These are phyloP conservation scores for Fusarium secorum DNA, from an alignment of 2,329 filamentous ascomycete species.

Conservation along the genomic window DNA sequence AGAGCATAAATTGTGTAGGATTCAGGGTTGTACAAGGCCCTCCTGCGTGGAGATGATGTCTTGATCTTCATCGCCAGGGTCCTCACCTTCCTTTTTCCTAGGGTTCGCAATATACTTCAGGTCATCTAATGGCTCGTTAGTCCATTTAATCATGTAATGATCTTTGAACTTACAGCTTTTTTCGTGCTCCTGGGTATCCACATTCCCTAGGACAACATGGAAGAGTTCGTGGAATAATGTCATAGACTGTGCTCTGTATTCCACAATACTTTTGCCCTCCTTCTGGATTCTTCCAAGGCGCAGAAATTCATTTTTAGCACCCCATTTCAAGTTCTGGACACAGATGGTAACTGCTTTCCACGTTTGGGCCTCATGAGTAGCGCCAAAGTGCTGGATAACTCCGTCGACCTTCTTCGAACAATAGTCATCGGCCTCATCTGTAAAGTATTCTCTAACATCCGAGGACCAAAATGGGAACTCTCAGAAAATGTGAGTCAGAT, in stretches of 20 bases:
- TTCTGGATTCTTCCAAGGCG: neutral
- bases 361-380: neutral
- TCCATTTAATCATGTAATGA: rapidly evolving
- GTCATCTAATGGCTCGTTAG: rapidly evolving
- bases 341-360: neutral
- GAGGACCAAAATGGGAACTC: neutral
- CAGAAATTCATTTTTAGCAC: neutral
- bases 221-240: neutral
- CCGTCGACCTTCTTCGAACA: neutral
- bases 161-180: neutral
- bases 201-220: neutral
- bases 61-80: neutral
- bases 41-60: neutral
- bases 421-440: neutral
- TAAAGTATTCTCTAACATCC: rapidly evolving
- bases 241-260: neutral
- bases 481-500: neutral
- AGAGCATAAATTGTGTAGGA: neutral
- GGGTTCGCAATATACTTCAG: neutral
- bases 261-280: neutral
- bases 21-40: neutral
- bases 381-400: rapidly evolving
- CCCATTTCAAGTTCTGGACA: rapidly evolving
- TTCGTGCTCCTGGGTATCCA: neutral
- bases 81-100: neutral